Evolutionary conservation across 805 yeast genomes (phyloP).

Genomic region (Yamadazyma laniorum): DNA sequence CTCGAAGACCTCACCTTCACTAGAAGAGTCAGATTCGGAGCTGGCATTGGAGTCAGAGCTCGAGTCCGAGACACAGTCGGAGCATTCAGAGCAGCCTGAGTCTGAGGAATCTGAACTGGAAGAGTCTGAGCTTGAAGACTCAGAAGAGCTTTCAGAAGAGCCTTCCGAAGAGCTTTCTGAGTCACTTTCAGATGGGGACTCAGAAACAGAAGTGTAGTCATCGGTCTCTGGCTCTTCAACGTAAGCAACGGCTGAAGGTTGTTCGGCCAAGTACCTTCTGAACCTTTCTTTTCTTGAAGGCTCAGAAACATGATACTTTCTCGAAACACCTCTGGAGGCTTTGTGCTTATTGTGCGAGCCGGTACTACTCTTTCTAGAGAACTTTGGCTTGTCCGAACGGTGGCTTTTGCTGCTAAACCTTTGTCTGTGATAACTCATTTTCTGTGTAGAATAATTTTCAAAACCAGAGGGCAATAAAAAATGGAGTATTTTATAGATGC

Average conservation of each 20-base stretch:
- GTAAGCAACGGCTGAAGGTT: constrained; percentile 35
- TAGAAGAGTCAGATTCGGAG: constrained; percentile 10
- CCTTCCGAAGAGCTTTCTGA: neutral
- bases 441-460: neutral
- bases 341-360: neutral
- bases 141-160: neutral
- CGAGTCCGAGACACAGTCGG: constrained; percentile 6
- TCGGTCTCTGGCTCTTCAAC: constrained; percentile 46
- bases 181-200: constrained; percentile 1
- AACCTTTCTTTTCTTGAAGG: constrained; percentile 18
- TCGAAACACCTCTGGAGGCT: constrained; percentile 18
- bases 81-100: constrained; percentile 9
- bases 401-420: constrained; percentile 3
- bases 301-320: constrained; percentile 4
- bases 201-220: constrained; percentile 10
- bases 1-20: constrained; percentile 28
- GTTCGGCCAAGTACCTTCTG: constrained; percentile 33
- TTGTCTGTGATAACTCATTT: constrained; percentile 2
- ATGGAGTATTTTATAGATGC: constrained; percentile 2
- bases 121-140: neutral
- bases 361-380: neutral
- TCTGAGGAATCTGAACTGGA: constrained; percentile 6
- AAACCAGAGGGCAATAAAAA: neutral
- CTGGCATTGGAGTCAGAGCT: constrained; percentile 12
- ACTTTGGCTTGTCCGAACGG: constrained; percentile 1